These are phyloP conservation scores for Nelumbo lutea DNA, from an alignment of 164 flowering plant genomes.

Conservation along the genomic window DNA sequence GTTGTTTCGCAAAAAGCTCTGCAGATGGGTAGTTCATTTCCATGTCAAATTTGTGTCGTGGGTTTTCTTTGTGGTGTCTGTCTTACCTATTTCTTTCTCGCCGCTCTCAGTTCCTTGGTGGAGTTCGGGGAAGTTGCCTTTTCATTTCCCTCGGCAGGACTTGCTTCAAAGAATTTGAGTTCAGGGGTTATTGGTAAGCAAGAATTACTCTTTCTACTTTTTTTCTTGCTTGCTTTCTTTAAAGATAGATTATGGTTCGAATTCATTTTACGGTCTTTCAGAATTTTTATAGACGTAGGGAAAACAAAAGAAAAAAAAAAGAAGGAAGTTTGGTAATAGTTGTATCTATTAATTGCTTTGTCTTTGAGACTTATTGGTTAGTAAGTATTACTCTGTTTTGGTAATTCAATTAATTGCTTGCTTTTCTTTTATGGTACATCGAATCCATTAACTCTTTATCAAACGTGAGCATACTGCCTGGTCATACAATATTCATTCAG, in stretches of 20 bases:
- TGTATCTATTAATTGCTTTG: too few species aligned
- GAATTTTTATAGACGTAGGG: too few species aligned
- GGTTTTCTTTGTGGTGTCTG: constrained; percentile 88
- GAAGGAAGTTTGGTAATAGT: too few species aligned
- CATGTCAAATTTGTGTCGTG: constrained; percentile 81
- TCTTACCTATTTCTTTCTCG: constrained; percentile 61
- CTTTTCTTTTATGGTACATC: not conserved
- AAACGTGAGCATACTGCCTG: not conserved
- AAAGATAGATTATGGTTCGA: not conserved
- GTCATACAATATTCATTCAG: not conserved
- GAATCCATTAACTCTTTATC: not conserved
- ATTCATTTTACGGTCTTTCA: too few species aligned
- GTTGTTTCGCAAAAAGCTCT: constrained; percentile 74
- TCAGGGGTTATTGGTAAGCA: constrained; percentile 41
- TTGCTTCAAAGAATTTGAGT: constrained; percentile 32
- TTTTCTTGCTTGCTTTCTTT: not conserved
- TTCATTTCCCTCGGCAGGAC: constrained; percentile 23
- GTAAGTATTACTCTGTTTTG: too few species aligned
- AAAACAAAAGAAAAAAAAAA: too few species aligned
- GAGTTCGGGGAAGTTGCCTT: constrained; percentile 35
- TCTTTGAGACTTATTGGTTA: too few species aligned
- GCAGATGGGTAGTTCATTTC: constrained; percentile 75
- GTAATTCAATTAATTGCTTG: too few species aligned
- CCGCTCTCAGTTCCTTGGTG: constrained; percentile 52
- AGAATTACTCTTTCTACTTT: not conserved